phyloP scores from a whole-genome alignment of 768 basidiomycete genomes.

The Lepiota venenata region DNA sequence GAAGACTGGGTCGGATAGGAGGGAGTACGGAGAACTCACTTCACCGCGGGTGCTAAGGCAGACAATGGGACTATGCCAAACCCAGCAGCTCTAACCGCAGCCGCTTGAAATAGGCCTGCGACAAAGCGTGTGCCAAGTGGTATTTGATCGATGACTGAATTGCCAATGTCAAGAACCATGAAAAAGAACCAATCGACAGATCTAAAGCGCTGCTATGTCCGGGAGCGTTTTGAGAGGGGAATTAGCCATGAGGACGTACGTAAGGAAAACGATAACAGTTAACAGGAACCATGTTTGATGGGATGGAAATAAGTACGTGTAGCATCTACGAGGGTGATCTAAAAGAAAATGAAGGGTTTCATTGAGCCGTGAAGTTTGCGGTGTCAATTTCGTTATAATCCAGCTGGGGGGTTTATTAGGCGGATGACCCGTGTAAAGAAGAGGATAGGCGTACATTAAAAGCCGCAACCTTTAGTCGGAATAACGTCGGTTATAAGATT shows the following conservation, averaged over 20 bases:
- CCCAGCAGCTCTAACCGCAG: conserved; percentile 83
- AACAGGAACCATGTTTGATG: conserved; percentile 94
- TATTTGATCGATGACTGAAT: conserved; percentile 60
- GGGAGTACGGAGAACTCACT: conserved; percentile 43
- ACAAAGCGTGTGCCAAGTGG: conserved; percentile 68
- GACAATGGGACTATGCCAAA: conserved; percentile 75
- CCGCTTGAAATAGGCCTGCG: conserved; percentile 75
- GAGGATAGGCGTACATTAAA: conserved; percentile 57
- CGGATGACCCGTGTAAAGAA: neutral
- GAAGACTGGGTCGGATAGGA: neutral
- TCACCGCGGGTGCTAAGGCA: conserved; percentile 83
- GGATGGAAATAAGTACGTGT: conserved; percentile 86
- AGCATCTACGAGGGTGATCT: conserved; percentile 92
- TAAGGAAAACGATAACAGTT: conserved; percentile 61
- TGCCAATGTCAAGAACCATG: conserved; percentile 85
- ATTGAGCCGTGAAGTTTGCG: conserved; percentile 51
- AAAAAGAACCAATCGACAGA: conserved; percentile 88
- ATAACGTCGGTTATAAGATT: neutral
- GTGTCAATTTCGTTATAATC: conserved; percentile 61
- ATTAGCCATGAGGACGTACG: conserved; percentile 41
- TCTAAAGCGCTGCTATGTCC: conserved; percentile 32
- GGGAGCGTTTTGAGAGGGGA: neutral
- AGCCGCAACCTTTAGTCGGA: conserved; percentile 61
- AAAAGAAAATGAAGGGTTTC: conserved; percentile 91
- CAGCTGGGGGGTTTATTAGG: conserved; percentile 49